A percentile compares a stretch with the other conserved stretches of the same genome.
Conservation (phyloP, 2,329 filamentous ascomycete genomes). For the Cladosporium colombiae region DNA sequence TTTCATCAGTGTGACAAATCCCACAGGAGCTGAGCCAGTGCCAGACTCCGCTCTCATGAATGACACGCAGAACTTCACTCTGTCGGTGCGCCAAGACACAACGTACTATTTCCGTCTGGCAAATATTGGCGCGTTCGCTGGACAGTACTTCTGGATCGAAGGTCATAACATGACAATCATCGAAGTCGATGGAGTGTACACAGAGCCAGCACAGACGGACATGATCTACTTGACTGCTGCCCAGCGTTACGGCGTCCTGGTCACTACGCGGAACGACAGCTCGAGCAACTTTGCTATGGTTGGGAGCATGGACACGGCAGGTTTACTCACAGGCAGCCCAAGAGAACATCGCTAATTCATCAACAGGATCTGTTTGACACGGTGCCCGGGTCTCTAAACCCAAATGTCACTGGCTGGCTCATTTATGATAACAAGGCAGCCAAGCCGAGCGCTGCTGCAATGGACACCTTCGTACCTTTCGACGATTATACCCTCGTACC, state of each 20-base stretch:
- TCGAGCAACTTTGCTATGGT: conserved; percentile 62
- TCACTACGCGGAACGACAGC: conserved; percentile 60
- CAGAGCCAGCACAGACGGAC: conserved; percentile 60
- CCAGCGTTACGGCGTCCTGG: conserved; percentile 68
- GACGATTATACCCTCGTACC: conserved; percentile 75
- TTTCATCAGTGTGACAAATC: conserved; percentile 58
- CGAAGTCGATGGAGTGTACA: conserved; percentile 69
- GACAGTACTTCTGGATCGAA: conserved; percentile 71
- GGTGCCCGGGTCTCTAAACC: conserved; percentile 67
- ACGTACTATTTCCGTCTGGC: conserved; percentile 68
- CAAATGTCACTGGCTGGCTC: conserved; percentile 59
- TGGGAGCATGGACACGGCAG: conserved; percentile 49
- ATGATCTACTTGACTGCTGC: conserved; percentile 68
- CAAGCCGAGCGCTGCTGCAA: conserved; percentile 51
- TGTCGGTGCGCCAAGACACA: conserved; percentile 52
- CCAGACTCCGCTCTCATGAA: conserved; percentile 68
- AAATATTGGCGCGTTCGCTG: conserved; percentile 70
- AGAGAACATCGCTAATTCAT: conserved; percentile 19
- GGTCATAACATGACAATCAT: conserved; percentile 65
- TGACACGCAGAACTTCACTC: conserved; percentile 52
- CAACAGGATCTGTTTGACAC: conserved; percentile 60
- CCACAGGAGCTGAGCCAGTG: conserved; percentile 64
- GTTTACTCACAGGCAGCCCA: conserved; percentile 11
- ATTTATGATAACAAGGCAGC: conserved; percentile 54
- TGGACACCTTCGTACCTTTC: conserved; percentile 66